A percentile compares a stretch with the other conserved stretches of the same genome.
Conservation (phyloP, 352 stramenopile species). For the Pythium aphanidermatum region DNA sequence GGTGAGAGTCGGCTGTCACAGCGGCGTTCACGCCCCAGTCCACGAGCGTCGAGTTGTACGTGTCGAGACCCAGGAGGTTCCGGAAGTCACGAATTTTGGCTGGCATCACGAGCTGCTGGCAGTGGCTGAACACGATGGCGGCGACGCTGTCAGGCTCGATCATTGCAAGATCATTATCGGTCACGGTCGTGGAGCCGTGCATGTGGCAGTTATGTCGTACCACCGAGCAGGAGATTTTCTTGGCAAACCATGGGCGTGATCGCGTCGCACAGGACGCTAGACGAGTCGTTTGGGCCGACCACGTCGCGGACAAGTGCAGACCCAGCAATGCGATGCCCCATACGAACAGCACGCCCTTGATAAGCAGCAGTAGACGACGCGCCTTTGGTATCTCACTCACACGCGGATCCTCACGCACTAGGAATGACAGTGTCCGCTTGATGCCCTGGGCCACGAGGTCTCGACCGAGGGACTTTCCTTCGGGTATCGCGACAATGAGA, state of each 20-base stretch:
- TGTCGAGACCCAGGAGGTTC: constrained; percentile 41
- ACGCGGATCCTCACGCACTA: background rate
- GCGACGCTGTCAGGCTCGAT: constrained; percentile 22
- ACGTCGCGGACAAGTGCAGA: constrained; percentile 13
- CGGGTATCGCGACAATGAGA: too few species aligned
- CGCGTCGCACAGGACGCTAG: constrained; percentile 19
- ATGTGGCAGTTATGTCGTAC: constrained; percentile 17
- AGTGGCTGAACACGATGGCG: constrained; percentile 45
- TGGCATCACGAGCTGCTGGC: constrained; percentile 29
- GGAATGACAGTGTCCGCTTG: too few species aligned
- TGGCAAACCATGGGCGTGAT: constrained; percentile 33
- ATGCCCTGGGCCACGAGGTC: too few species aligned
- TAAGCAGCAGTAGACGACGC: background rate
- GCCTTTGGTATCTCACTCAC: background rate
- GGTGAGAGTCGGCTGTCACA: constrained; percentile 26
- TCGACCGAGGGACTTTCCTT: too few species aligned
- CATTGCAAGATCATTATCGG: constrained; percentile 14
- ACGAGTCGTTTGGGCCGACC: background rate
- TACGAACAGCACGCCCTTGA: constrained; percentile 4
- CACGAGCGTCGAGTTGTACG: constrained; percentile 45
- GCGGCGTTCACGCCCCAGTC: constrained; percentile 30
- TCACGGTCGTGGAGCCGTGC: constrained; percentile 6
- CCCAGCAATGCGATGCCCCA: constrained; percentile 7
- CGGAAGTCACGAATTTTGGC: constrained; percentile 21
- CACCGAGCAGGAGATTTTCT: constrained; percentile 19